Base-by-base conservation (phyloP, 1,284 basidiomycete species). In the Bjerkandera adusta region DNA sequence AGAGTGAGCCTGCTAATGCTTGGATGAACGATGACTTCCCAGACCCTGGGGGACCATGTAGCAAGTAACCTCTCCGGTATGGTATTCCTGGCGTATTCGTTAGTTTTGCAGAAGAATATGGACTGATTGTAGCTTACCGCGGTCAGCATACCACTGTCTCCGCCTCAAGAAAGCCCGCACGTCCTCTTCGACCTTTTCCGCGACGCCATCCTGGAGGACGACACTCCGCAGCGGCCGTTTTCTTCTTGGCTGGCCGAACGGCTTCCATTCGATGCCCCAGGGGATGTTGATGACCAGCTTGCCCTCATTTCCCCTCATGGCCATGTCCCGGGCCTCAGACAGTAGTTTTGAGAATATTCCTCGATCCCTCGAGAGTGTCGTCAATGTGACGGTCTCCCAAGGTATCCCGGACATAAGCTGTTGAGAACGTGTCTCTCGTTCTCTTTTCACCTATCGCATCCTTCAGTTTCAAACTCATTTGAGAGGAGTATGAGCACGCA, bases 11-110 rank as follows among this genome's bases (percentile, higher is more conserved):
- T 7, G 97, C 97, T 6, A 99, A 77, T 3, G 97, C 95, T 65
- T 97, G 95, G 56, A 99, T 99, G 70, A 95, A 99, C 0, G 94
- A 98, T 1, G 95, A 96, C 68, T 99, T 99, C 46, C 97, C 97
- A 0, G 93, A 97, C 16, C 97, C 97, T 1, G 97, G 97, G 15
- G 97, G 95, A 5, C 97, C 97, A 61, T 99, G 83, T 10, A 99
- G 71, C 13, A 99, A 79, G 66, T 98, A 98, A 29, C 97, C 97
- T 57, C 97, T 79, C 21, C 97, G 83, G 64, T 99, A 99, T 0
- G 97, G 97, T 49, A 99, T 98, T 21, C 96, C 95, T 94, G 53
- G n/a, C 37, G 8, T 15, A 55, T 37, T 43, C 30, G 12, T 32
- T 34, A 49, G 25, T 50, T 49, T 39, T 47, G n/a, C 10, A n/a